A percentile compares a stretch with the other conserved stretches of the same genome.
Evolutionary conservation across 345 rosid genomes (phyloP).

Genomic region (Syzygium grande): DNA sequence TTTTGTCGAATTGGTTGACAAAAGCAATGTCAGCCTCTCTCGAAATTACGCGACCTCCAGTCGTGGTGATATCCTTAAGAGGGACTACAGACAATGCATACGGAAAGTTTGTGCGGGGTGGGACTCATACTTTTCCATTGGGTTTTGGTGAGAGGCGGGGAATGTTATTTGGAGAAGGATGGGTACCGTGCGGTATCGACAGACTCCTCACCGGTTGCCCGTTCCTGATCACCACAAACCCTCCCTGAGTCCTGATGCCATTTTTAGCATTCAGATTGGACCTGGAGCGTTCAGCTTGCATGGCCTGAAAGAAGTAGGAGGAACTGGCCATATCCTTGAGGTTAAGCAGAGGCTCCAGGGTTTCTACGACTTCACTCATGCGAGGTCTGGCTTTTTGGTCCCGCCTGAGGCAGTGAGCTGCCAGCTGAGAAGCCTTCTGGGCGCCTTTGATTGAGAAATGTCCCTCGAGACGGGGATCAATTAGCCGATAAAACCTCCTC

Average conservation of each 20-base stretch:
- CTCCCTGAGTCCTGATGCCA: conserved; percentile 23
- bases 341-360: conserved; percentile 60
- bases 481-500: conserved; percentile 58
- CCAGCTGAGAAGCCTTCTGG: conserved; percentile 76
- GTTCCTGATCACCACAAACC: conserved; percentile 25
- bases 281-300: conserved; percentile 11
- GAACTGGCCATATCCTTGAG: conserved; percentile 68
- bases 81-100: neutral
- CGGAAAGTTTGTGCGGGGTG: neutral
- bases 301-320: conserved; percentile 27
- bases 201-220: conserved; percentile 32
- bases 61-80: neutral
- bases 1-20: neutral
- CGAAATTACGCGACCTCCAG: neutral
- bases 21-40: neutral
- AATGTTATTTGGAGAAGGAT: conserved; percentile 35
- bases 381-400: conserved; percentile 88
- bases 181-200: conserved; percentile 25
- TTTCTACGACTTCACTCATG: conserved; percentile 84
- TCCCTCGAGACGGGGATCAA: conserved; percentile 92
- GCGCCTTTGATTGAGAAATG: conserved; percentile 89
- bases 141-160: conserved; percentile 33
- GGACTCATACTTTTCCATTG: conserved; percentile 9
- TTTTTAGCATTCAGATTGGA: conserved; percentile 16
- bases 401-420: conserved; percentile 82